phyloP scores from a whole-genome alignment of 2,329 filamentous ascomycete species.

The Cryphonectria carpinicola region DNA sequence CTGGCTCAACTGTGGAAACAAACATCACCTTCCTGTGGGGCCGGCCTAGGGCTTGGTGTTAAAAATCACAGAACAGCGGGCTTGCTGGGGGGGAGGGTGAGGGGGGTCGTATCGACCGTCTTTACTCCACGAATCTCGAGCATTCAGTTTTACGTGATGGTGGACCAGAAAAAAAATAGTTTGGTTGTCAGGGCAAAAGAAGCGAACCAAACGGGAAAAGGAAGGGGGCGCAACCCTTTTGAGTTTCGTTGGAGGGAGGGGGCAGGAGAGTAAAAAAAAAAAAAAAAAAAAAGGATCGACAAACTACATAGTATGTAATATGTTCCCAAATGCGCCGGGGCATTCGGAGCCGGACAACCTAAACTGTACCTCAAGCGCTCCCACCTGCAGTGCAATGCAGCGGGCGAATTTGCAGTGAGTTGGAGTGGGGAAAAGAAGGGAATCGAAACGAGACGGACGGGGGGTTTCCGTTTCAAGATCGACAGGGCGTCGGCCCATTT shows the following conservation, averaged over 20 bases:
- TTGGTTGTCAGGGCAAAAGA: neutral
- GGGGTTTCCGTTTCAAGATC: neutral
- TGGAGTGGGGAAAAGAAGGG: no score
- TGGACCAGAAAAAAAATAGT: neutral
- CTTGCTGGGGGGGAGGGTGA: no score
- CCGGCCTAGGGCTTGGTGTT: neutral
- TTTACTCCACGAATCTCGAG: slow-evolving; percentile 12
- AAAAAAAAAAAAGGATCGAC: neutral
- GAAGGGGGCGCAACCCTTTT: neutral
- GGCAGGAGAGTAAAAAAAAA: no score
- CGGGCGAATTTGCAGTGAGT: neutral
- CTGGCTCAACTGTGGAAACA: slow-evolving; percentile 4
- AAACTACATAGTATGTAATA: neutral
- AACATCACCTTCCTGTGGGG: neutral
- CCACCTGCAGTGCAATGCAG: no score
- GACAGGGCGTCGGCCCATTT: neutral
- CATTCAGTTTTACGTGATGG: neutral
- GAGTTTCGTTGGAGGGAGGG: neutral
- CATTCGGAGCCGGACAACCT: slow-evolving; percentile 5
- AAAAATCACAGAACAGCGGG: neutral
- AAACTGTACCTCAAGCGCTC: neutral
- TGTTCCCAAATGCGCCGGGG: neutral
- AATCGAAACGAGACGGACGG: neutral
- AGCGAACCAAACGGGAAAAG: slow-evolving; percentile 3
- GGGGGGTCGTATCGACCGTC: neutral